Evolutionary conservation across 2,329 filamentous ascomycete genomes (phyloP).

Genomic region (Paraconiothyrium brasiliense): DNA sequence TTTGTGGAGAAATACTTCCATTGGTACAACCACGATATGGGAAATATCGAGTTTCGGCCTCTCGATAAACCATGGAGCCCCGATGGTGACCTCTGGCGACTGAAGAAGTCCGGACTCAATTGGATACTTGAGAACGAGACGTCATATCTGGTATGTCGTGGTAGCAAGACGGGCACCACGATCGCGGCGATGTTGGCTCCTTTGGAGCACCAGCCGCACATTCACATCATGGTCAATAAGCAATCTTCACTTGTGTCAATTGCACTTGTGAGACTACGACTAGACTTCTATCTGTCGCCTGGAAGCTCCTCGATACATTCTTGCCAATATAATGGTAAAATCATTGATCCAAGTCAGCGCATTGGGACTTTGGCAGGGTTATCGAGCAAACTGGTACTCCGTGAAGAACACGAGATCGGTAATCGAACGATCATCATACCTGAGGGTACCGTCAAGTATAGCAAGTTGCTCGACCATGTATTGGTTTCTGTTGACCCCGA

Average conservation of each 20-base stretch:
- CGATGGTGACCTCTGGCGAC: conserved; percentile 21
- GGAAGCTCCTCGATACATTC: conserved; percentile 28
- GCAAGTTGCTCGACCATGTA: conserved; percentile 19
- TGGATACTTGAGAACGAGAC: conserved; percentile 28
- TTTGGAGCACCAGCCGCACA: conserved; percentile 27
- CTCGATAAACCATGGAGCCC: conserved; percentile 22
- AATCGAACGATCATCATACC: conserved; percentile 52
- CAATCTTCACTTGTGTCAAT: conserved; percentile 20
- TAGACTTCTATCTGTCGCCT: conserved; percentile 23
- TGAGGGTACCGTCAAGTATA: conserved; percentile 22
- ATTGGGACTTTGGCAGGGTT: conserved; percentile 39
- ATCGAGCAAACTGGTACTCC: conserved; percentile 34
- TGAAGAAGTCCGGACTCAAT: conserved; percentile 18
- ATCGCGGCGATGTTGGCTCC: conserved; percentile 28
- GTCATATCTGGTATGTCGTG: conserved; percentile 17
- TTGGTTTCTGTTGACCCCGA: conserved; percentile 26
- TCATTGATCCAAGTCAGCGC: conserved; percentile 34
- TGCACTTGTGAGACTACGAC: conserved; percentile 26
- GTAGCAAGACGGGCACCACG: conserved; percentile 19
- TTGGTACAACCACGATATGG: conserved; percentile 32
- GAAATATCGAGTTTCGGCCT: conserved; percentile 19
- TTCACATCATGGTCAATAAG: conserved; percentile 29
- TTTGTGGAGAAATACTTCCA: conserved; percentile 37
- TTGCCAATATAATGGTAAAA: conserved; percentile 36
- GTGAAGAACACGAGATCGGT: conserved; percentile 12